Conservation (phyloP, 2,329 filamentous ascomycete species). For the Cladophialophora immunda region DNA sequence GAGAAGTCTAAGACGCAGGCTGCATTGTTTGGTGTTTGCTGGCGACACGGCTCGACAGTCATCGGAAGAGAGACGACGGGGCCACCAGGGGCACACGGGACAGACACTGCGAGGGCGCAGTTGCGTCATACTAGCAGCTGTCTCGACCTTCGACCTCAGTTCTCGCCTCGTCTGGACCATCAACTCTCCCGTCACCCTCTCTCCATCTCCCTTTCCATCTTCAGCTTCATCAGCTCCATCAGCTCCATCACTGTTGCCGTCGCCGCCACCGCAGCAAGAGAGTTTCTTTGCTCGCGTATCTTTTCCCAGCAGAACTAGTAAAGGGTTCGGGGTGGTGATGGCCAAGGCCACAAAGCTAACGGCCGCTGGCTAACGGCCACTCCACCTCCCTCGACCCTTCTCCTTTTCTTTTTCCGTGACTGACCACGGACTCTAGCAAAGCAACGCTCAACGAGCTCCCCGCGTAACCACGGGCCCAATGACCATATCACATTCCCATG, state of each 20-base stretch:
- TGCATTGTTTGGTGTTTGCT: neutral
- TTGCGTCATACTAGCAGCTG: neutral
- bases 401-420: neutral
- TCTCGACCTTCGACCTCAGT: neutral
- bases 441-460: neutral
- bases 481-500: neutral
- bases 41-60: neutral
- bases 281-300: slow-evolving; percentile 2
- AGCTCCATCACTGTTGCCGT: neutral
- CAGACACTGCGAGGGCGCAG: too few species aligned
- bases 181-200: neutral
- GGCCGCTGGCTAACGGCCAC: neutral
- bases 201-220: neutral
- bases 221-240: neutral
- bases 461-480: neutral
- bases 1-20: neutral
- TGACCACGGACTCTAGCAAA: neutral
- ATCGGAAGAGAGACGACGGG: neutral
- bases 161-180: neutral
- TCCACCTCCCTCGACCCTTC: neutral
- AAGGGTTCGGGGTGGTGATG: neutral
- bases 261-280: neutral
- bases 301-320: neutral
- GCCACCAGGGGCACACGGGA: too few species aligned
- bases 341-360: neutral